Conservation (phyloP, 2,329 filamentous ascomycete genomes). For the Graphiopsis chlorocephala region DNA sequence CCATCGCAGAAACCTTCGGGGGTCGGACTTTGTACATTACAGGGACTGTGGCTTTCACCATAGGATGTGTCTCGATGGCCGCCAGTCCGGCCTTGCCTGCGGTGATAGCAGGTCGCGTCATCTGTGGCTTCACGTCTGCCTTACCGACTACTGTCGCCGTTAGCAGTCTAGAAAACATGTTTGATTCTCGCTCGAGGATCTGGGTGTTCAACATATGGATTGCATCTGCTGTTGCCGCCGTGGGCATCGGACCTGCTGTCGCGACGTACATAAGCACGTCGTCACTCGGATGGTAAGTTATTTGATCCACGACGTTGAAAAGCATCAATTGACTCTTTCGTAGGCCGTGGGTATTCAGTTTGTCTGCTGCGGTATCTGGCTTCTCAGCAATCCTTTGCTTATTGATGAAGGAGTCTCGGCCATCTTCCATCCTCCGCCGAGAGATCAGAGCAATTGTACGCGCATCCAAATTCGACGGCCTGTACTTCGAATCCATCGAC, state of each 20-base stretch:
- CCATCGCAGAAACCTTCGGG: constrained; percentile 39
- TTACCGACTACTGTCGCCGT: constrained; percentile 48
- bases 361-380: constrained; percentile 40
- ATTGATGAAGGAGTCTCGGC: constrained; percentile 45
- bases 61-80: constrained; percentile 38
- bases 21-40: constrained; percentile 36
- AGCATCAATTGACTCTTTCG: background rate
- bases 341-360: constrained; percentile 48
- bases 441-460: constrained; percentile 34
- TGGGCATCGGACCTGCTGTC: constrained; percentile 46
- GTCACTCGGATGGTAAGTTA: constrained; percentile 38
- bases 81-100: constrained; percentile 36
- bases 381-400: constrained; percentile 37
- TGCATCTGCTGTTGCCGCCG: constrained; percentile 41
- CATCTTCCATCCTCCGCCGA: constrained; percentile 41
- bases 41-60: constrained; percentile 31
- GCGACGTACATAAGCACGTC: constrained; percentile 40
- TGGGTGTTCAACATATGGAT: constrained; percentile 50
- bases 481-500: constrained; percentile 38
- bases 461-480: constrained; percentile 26
- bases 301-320: background rate
- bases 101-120: constrained; percentile 42
- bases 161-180: constrained; percentile 51
- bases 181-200: constrained; percentile 43
- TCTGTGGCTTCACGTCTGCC: constrained; percentile 46